These are phyloP conservation scores for Tylopilus rubrobrunneus DNA, from an alignment of 768 basidiomycete species.

Conservation along the genomic window DNA sequence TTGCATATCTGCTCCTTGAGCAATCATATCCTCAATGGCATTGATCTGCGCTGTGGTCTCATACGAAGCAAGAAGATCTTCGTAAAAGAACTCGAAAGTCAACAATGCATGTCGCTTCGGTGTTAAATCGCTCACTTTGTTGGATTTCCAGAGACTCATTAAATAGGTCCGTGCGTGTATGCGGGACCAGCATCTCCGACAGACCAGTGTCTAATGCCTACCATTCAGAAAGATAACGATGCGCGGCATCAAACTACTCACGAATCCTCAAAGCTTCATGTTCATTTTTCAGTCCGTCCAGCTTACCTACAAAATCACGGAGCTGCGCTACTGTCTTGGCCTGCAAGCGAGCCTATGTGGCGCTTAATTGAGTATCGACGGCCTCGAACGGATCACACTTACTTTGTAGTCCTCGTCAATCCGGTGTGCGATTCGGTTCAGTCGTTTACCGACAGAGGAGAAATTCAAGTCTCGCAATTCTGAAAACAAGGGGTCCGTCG, in stretches of 20 bases:
- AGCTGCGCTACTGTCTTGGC: conserved; percentile 90
- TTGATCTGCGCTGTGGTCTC: conserved; percentile 74
- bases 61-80: conserved; percentile 94
- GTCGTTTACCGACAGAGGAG: conserved; percentile 74
- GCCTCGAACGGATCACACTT: conserved; percentile 2
- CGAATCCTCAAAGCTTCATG: conserved; percentile 87
- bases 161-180: conserved; percentile 84
- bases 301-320: conserved; percentile 91
- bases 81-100: neutral
- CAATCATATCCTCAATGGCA: conserved; percentile 89
- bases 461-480: conserved; percentile 93
- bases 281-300: conserved; percentile 89
- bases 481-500: conserved; percentile 73
- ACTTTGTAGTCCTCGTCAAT: conserved; percentile 94
- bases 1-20: conserved; percentile 80
- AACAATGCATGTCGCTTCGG: conserved; percentile 5
- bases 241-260: conserved; percentile 37
- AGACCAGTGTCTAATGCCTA: conserved; percentile 74
- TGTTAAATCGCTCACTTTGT: conserved; percentile 61
- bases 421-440: conserved; percentile 78
- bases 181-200: conserved; percentile 85
- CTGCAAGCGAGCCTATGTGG: conserved; percentile 67
- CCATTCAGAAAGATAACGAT: conserved; percentile 1
- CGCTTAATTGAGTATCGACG: conserved; percentile 2
- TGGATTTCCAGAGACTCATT: conserved; percentile 92